These are phyloP conservation scores for Apiospora hydei DNA, from an alignment of 2,329 filamentous ascomycete species.

Conservation along the genomic window DNA sequence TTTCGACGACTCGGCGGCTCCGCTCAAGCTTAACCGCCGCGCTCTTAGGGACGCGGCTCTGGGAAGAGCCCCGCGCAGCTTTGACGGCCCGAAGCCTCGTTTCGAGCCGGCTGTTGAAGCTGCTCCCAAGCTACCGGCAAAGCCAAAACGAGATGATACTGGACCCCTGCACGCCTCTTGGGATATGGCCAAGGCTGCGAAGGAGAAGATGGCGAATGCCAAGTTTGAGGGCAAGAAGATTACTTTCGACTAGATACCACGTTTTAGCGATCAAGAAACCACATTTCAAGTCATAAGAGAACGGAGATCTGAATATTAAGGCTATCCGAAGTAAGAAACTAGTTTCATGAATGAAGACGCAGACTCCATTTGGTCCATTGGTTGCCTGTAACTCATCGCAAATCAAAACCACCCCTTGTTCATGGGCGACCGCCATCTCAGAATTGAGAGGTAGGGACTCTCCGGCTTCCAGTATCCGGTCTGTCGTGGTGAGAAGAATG, in stretches of 20 bases:
- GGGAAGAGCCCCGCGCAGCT: neutral
- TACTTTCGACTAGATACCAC: conserved; percentile 57
- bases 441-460: conserved; percentile 10
- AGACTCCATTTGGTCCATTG: neutral
- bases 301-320: neutral
- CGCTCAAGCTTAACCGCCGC: neutral
- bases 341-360: neutral
- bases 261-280: conserved; percentile 17
- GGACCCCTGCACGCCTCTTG: conserved; percentile 69
- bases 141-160: conserved; percentile 55
- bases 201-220: conserved; percentile 61
- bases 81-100: neutral
- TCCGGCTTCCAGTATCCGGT: neutral
- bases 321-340: neutral
- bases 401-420: neutral
- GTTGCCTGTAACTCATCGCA: neutral
- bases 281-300: conserved; percentile 7
- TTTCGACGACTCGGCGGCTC: conserved; percentile 12
- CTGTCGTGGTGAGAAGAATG: neutral
- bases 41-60: conserved; percentile 5
- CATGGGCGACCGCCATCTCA: conserved; percentile 11
- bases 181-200: conserved; percentile 68
- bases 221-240: conserved; percentile 66
- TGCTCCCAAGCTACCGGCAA: conserved; percentile 34
- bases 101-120: conserved; percentile 30